A percentile compares a stretch with the other conserved stretches of the same genome.
phyloP scores from a whole-genome alignment of 108 stramenopile species.

The Fistulifera solaris region DNA sequence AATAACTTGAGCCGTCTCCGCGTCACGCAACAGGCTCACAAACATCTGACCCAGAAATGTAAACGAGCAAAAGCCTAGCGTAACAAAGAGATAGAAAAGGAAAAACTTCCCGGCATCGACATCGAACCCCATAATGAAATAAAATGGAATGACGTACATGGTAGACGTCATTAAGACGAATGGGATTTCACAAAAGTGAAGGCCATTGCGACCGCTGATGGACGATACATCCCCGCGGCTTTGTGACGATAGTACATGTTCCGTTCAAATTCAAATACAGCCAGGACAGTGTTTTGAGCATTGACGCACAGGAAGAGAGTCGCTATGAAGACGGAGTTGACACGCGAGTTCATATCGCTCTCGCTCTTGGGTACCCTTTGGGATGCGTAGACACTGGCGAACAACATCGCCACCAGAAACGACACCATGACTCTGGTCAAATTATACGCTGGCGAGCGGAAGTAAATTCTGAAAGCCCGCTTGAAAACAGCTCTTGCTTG shows the following conservation, averaged over 20 bases:
- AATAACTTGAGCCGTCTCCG: conserved; percentile 42
- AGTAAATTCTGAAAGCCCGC: conserved; percentile 40
- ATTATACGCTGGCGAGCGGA: conserved; percentile 56
- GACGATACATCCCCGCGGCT: conserved; percentile 55
- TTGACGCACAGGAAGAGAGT: conserved; percentile 46
- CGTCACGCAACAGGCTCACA: conserved; percentile 39
- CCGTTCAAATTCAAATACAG: conserved; percentile 58
- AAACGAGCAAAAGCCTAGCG: conserved; percentile 14
- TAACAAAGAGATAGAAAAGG: conserved; percentile 29
- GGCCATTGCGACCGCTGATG: conserved; percentile 24
- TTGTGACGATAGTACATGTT: conserved; percentile 77
- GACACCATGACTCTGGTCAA: conserved; percentile 35
- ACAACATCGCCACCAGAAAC: conserved; percentile 42
- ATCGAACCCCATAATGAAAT: conserved; percentile 45
- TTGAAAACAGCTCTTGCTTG: conserved; percentile 33
- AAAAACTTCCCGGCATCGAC: conserved; percentile 46
- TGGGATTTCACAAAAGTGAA: conserved; percentile 55
- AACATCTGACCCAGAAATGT: conserved; percentile 36
- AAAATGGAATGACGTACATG: conserved; percentile 42
- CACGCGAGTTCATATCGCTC: conserved; percentile 42
- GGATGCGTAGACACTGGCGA: conserved; percentile 41
- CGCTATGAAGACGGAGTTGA: conserved; percentile 54
- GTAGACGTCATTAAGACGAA: conserved; percentile 40
- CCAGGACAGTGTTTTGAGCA: conserved; percentile 46
- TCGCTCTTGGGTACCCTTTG: conserved; percentile 36